Percentiles rank a stretch among this genome's conserved stretches.
Conservation (phyloP, 1,139 yeast genomes). For the Zhuliangozyma blackwelliae region DNA sequence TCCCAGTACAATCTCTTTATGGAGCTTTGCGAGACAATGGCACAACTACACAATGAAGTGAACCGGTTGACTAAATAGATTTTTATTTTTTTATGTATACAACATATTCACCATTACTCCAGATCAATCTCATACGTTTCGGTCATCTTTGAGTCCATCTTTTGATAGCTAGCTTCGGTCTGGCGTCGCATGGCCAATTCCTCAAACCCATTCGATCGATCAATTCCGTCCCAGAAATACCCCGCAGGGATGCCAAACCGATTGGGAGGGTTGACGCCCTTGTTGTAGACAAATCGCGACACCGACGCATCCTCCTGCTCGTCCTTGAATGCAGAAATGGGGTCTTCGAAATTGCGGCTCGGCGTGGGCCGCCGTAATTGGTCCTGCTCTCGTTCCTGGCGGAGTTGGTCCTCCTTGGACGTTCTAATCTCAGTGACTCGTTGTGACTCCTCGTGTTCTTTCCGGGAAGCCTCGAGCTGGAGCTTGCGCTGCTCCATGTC, state of each 20-base stretch:
- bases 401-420: constrained; percentile 8
- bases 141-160: constrained; percentile 14
- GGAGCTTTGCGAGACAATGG: constrained; percentile 87
- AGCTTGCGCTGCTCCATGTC: constrained; percentile 25
- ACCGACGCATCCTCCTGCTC: constrained; percentile 25
- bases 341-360: constrained; percentile 60
- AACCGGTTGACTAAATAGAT: constrained; percentile 15
- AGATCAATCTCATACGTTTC: constrained; percentile 26
- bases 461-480: constrained; percentile 24
- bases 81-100: too few species aligned
- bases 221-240: constrained; percentile 88
- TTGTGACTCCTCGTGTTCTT: constrained; percentile 19
- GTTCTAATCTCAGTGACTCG: constrained; percentile 7
- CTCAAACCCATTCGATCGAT: constrained; percentile 90
- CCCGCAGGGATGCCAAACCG: constrained; percentile 80
- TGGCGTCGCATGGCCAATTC: constrained; percentile 54
- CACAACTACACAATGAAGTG: constrained; percentile 74
- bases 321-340: constrained; percentile 45
- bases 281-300: constrained; percentile 29
- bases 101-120: constrained; percentile 11
- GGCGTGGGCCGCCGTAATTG: constrained; percentile 19
- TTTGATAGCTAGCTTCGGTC: constrained; percentile 32
- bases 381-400: constrained; percentile 32
- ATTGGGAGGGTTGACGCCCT: constrained; percentile 57
- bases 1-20: constrained; percentile 83